Percentiles rank a stretch among this genome's conserved stretches.
These are phyloP conservation scores for Gyrodon lividus DNA, from an alignment of 768 basidiomycete species.

Conservation along the genomic window DNA sequence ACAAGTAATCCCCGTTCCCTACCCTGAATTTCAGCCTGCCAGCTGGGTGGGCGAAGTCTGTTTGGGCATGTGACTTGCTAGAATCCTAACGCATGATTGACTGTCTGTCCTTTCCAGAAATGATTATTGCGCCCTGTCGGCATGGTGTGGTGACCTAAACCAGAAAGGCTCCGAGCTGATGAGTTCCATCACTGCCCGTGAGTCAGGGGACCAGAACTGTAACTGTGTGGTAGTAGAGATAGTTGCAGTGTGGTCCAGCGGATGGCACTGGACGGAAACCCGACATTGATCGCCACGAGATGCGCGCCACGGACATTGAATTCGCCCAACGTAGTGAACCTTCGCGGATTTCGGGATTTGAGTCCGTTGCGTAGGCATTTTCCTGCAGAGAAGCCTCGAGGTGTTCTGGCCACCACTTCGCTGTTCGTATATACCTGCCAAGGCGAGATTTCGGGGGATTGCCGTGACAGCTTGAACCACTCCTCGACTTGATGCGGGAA, in stretches of 20 bases:
- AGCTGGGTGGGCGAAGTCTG: constrained; percentile 12
- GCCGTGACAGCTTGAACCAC: constrained; percentile 5
- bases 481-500: constrained; percentile 6
- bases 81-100: constrained; percentile 13
- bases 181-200: too few species aligned
- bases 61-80: constrained; percentile 15
- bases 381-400: constrained; percentile 12
- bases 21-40: constrained; percentile 27
- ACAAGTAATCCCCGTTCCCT: constrained; percentile 32
- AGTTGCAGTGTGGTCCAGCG: too few species aligned
- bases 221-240: constrained; percentile 3
- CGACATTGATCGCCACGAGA: constrained; percentile 3
- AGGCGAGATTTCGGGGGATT: constrained; percentile 5
- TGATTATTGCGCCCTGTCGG: constrained; percentile 21
- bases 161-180: constrained; percentile 11
- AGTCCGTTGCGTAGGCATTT: neutral
- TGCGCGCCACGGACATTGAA: constrained; percentile 32
- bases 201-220: too few species aligned
- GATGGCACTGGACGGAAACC: too few species aligned
- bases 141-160: constrained; percentile 16
- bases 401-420: constrained; percentile 4
- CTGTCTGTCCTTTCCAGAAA: constrained; percentile 4
- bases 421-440: constrained; percentile 2
- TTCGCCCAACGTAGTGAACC: constrained; percentile 13
- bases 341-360: constrained; percentile 23